phyloP scores from a whole-genome alignment of 176 grass and related monocot genomes.

The Triticum dicoccoides region DNA sequence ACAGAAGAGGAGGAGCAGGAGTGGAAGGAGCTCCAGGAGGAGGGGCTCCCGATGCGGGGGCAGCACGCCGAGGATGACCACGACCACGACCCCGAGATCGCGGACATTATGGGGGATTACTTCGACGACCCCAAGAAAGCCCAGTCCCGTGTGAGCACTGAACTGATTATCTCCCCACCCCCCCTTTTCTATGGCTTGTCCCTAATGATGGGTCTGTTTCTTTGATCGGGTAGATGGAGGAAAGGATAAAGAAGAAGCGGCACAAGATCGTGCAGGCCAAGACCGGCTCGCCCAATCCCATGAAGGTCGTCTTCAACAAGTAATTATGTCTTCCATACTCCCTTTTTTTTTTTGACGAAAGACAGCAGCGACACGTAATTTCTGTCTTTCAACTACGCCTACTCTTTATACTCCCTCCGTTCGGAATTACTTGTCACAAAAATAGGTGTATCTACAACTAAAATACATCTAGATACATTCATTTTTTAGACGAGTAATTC shows the following conservation, averaged over 20 bases:
- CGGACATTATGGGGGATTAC: slow-evolving; percentile 73
- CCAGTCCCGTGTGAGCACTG: slow-evolving; percentile 57
- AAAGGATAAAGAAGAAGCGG: slow-evolving; percentile 84
- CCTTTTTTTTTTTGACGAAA: too few species aligned
- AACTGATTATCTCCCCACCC: neutral
- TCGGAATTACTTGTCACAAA: too few species aligned
- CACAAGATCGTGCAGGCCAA: slow-evolving; percentile 86
- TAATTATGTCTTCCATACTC: slow-evolving; percentile 31
- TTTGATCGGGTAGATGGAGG: slow-evolving; percentile 54
- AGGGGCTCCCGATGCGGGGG: slow-evolving; percentile 19
- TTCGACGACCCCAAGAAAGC: slow-evolving; percentile 84
- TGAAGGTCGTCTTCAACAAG: slow-evolving; percentile 89
- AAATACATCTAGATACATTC: too few species aligned
- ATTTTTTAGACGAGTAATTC: too few species aligned
- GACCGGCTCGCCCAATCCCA: slow-evolving; percentile 69
- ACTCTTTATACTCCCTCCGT: too few species aligned
- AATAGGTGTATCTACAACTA: too few species aligned
- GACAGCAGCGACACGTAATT: too few species aligned
- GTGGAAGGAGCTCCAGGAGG: slow-evolving; percentile 8
- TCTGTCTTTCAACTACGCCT: neutral
- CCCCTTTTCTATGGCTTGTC: neutral
- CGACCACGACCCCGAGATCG: slow-evolving; percentile 75
- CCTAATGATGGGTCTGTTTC: slow-evolving; percentile 12
- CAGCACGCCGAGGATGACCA: slow-evolving; percentile 16
- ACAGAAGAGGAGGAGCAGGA: slow-evolving; percentile 19